phyloP scores from a whole-genome alignment of 2,329 filamentous ascomycete species.

The Colletotrichum gloeosporioides region DNA sequence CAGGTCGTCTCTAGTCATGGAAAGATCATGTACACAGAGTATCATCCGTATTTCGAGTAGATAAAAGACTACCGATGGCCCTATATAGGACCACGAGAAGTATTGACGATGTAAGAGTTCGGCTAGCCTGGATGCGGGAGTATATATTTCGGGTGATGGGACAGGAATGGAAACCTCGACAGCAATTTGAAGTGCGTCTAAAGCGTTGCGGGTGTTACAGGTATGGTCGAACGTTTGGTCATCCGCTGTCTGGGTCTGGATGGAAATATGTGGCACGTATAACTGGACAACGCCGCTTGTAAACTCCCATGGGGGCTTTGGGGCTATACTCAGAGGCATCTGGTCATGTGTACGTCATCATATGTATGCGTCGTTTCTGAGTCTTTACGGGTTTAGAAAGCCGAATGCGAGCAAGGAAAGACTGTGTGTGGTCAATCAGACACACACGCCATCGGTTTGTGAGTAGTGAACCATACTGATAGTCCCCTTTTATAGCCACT shows the following conservation, averaged over 20 bases:
- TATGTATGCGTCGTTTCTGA: neutral
- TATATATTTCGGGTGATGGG: neutral
- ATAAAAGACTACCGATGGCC: too few relatives aligned
- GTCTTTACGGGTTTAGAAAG: neutral
- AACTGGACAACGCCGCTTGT: neutral
- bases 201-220: neutral
- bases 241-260: neutral
- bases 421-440: too few relatives aligned
- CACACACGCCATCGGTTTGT: neutral
- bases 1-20: rapidly evolving
- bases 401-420: neutral
- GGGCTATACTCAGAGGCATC: rapidly evolving
- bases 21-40: neutral
- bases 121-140: neutral
- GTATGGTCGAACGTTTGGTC: neutral
- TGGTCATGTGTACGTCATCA: neutral
- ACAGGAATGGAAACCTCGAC: neutral
- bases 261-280: neutral
- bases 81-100: too few relatives aligned
- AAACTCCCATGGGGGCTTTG: neutral
- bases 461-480: neutral
- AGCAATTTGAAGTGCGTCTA: neutral
- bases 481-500: rapidly evolving
- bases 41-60: too few relatives aligned
- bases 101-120: neutral